Percentiles rank a stretch among this genome's conserved stretches.
Conservation (phyloP, 2,329 filamentous ascomycete species). For the Penicillium freii region DNA sequence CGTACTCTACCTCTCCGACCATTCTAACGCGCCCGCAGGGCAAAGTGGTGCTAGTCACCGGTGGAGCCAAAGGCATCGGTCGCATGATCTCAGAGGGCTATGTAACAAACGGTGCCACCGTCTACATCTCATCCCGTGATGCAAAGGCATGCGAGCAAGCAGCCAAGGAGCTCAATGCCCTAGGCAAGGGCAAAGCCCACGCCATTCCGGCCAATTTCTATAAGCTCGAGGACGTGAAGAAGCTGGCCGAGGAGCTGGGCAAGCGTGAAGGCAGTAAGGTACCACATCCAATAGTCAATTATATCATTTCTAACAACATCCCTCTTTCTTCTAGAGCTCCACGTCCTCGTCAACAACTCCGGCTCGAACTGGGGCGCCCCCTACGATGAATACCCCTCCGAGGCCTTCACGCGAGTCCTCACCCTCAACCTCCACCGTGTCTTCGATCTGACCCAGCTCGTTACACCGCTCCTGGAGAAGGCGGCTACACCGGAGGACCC, state of each 20-base stretch:
- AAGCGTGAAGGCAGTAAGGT: constrained; percentile 57
- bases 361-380: constrained; percentile 56
- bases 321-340: constrained; percentile 37
- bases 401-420: constrained; percentile 58
- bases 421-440: constrained; percentile 55
- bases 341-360: constrained; percentile 54
- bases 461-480: constrained; percentile 50
- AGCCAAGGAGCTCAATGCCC: constrained; percentile 47
- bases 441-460: constrained; percentile 49
- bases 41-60: constrained; percentile 52
- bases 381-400: constrained; percentile 58
- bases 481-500: constrained; percentile 46
- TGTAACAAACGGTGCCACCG: constrained; percentile 52
- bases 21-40: constrained; percentile 28
- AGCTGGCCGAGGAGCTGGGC: constrained; percentile 49
- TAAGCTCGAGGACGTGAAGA: constrained; percentile 52
- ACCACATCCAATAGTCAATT: constrained; percentile 35
- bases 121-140: constrained; percentile 56
- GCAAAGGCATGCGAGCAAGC: constrained; percentile 51
- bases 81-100: constrained; percentile 57
- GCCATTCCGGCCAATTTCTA: constrained; percentile 54
- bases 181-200: constrained; percentile 52
- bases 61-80: constrained; percentile 52
- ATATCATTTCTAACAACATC: constrained; percentile 1
- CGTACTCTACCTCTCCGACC: constrained; percentile 51